Conservation (phyloP, 1,284 basidiomycete genomes). For the Tilletia caries region DNA sequence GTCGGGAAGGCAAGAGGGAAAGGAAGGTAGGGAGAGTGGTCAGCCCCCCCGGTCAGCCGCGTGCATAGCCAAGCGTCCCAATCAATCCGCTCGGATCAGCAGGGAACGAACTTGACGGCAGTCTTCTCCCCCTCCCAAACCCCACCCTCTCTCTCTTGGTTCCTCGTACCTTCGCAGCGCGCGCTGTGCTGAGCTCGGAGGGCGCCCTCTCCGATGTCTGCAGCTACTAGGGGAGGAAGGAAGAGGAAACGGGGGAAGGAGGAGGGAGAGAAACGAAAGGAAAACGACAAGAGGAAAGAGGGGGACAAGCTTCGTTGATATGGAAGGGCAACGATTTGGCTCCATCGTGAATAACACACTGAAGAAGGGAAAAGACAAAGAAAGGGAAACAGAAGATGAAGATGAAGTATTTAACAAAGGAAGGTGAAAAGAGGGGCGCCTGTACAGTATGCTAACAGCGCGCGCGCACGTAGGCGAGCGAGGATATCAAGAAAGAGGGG, state of each 20-base stretch:
- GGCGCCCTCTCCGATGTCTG: neutral
- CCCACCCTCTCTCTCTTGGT: neutral
- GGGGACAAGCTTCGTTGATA: too few relatives aligned
- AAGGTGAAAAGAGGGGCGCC: neutral
- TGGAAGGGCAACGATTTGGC: neutral
- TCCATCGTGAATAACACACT: neutral
- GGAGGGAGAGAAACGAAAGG: neutral
- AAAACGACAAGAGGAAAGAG: neutral
- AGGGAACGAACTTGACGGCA: too few relatives aligned
- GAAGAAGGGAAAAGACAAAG: too few relatives aligned
- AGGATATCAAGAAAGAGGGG: too few relatives aligned
- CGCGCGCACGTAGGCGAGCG: too few relatives aligned
- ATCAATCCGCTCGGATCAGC: too few relatives aligned
- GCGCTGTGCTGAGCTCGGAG: too few relatives aligned
- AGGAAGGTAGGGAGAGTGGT: neutral
- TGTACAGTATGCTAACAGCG: neutral
- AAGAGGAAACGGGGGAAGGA: neutral
- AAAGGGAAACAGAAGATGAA: too few relatives aligned
- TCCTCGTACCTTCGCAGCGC: neutral
- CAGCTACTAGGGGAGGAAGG: neutral
- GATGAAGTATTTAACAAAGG: neutral
- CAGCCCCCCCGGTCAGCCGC: neutral
- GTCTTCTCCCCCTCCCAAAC: too few relatives aligned
- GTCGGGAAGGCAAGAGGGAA: conserved; percentile 3
- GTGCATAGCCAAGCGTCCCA: neutral